Evolutionary conservation across 1,139 yeast species (phyloP).

Genomic region (Kodamaea suecica): DNA sequence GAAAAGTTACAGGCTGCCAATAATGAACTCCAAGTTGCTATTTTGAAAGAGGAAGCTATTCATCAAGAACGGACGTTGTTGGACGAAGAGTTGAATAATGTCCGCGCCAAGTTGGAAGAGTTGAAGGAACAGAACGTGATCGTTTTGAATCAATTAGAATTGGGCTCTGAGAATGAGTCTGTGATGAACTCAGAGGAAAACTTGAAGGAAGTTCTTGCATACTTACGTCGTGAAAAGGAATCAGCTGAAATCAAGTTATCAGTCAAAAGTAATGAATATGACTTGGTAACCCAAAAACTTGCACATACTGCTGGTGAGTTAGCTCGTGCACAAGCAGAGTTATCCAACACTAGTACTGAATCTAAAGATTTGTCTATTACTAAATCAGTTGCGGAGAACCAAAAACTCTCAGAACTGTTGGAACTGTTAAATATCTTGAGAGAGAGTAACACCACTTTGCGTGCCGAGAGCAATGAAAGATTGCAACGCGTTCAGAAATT

Average conservation of each 20-base stretch:
- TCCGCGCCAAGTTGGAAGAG: constrained; percentile 51
- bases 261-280: constrained; percentile 47
- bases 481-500: constrained; percentile 23
- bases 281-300: constrained; percentile 44
- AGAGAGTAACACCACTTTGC: constrained; percentile 68
- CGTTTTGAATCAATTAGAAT: constrained; percentile 68
- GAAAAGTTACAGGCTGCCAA: constrained; percentile 34
- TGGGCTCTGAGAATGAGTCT: constrained; percentile 14
- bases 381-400: constrained; percentile 45
- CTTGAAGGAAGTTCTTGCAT: constrained; percentile 55
- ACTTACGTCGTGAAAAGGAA: constrained; percentile 76
- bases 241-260: constrained; percentile 59
- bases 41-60: constrained; percentile 24
- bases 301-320: constrained; percentile 41
- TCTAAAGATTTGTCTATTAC: constrained; percentile 20
- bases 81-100: constrained; percentile 52
- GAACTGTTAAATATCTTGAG: constrained; percentile 67
- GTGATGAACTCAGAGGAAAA: constrained; percentile 19
- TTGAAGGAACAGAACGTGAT: constrained; percentile 64
- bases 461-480: constrained; percentile 46
- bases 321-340: constrained; percentile 42
- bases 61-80: constrained; percentile 34
- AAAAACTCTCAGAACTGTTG: constrained; percentile 56
- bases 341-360: constrained; percentile 18
- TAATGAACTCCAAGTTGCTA: constrained; percentile 20